Percentiles rank a stretch among this genome's conserved stretches.
These are phyloP conservation scores for Phytophthora lateralis DNA, from an alignment of 352 stramenopile species.

Conservation along the genomic window DNA sequence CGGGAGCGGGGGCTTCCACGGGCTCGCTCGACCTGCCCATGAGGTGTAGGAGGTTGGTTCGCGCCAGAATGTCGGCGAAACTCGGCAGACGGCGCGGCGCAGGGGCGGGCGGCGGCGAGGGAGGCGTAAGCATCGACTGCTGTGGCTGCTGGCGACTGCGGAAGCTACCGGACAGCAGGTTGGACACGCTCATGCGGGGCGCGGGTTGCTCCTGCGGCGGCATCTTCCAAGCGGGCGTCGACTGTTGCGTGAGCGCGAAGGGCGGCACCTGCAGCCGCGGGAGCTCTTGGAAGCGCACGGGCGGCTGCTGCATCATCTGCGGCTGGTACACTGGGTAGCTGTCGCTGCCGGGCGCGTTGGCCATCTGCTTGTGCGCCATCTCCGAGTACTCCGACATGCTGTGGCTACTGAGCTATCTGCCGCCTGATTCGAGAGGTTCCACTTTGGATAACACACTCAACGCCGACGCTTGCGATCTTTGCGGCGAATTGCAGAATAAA, in stretches of 20 bases:
- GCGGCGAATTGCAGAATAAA: slow-evolving; percentile 57
- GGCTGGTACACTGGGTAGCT: slow-evolving; percentile 29
- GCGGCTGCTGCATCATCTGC: slow-evolving; percentile 19
- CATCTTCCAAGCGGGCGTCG: slow-evolving; percentile 56
- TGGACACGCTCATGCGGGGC: slow-evolving; percentile 56
- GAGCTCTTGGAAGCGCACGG: slow-evolving; percentile 65
- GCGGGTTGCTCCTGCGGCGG: slow-evolving; percentile 34
- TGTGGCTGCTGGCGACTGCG: slow-evolving; percentile 26
- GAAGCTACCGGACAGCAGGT: slow-evolving; percentile 54
- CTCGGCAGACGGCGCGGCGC: slow-evolving; percentile 55
- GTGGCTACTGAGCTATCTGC: background rate
- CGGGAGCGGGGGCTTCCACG: slow-evolving; percentile 18
- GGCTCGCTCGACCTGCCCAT: slow-evolving; percentile 47
- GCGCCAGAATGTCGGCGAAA: slow-evolving; percentile 67
- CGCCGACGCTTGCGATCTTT: slow-evolving; percentile 40
- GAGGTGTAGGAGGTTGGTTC: slow-evolving; percentile 70
- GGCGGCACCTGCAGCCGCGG: slow-evolving; percentile 66
- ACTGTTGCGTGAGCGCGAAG: slow-evolving; percentile 59
- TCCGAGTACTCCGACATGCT: slow-evolving; percentile 41
- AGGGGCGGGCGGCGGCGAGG: slow-evolving; percentile 27
- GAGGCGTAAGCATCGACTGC: slow-evolving; percentile 21
- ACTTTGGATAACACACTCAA: slow-evolving; percentile 12
- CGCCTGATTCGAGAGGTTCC: slow-evolving; percentile 19
- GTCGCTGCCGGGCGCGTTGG: slow-evolving; percentile 33
- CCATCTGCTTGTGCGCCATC: slow-evolving; percentile 42